Evolutionary conservation across 495 filamentous ascomycete species (phyloP).

Genomic region (Aspergillus coremiiformis): DNA sequence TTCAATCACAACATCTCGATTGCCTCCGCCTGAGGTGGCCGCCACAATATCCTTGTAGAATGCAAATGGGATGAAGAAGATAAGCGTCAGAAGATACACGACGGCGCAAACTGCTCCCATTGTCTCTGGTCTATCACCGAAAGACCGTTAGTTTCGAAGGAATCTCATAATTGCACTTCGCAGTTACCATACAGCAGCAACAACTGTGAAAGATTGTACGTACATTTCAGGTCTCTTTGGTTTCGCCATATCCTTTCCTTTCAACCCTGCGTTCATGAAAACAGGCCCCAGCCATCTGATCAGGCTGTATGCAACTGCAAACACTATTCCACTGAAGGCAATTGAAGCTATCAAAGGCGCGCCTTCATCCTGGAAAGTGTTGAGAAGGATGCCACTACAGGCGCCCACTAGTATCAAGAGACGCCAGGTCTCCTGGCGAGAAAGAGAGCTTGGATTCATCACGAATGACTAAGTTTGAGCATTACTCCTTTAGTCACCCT

Average conservation of each 20-base stretch:
- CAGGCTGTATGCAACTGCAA: conserved; percentile 68
- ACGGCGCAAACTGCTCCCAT: conserved; percentile 96
- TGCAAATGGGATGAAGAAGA: conserved; percentile 89
- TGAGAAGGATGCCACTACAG: conserved; percentile 66
- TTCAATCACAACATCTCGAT: conserved; percentile 71
- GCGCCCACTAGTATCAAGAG: conserved; percentile 61
- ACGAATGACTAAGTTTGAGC: conserved; percentile 4
- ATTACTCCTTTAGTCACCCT: not conserved
- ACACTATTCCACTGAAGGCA: conserved; percentile 79
- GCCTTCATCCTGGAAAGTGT: conserved; percentile 78
- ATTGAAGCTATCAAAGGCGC: conserved; percentile 83
- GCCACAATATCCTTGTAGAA: conserved; percentile 98
- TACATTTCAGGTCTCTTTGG: conserved; percentile 65
- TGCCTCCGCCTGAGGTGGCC: conserved; percentile 91
- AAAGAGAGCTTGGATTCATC: conserved; percentile 48
- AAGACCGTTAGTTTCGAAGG: conserved; percentile 15
- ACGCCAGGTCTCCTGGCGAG: conserved; percentile 58
- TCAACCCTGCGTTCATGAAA: conserved; percentile 83
- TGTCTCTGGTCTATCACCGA: conserved; percentile 64
- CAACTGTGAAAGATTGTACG: conserved; percentile 16
- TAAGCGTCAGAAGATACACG: conserved; percentile 79
- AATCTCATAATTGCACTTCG: not conserved
- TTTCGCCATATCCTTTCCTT: conserved; percentile 88
- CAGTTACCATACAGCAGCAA: not conserved
- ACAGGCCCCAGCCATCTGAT: conserved; percentile 91